Evolutionary conservation across 306 rosid species (phyloP).

Genomic region (Prunus mongolica): DNA sequence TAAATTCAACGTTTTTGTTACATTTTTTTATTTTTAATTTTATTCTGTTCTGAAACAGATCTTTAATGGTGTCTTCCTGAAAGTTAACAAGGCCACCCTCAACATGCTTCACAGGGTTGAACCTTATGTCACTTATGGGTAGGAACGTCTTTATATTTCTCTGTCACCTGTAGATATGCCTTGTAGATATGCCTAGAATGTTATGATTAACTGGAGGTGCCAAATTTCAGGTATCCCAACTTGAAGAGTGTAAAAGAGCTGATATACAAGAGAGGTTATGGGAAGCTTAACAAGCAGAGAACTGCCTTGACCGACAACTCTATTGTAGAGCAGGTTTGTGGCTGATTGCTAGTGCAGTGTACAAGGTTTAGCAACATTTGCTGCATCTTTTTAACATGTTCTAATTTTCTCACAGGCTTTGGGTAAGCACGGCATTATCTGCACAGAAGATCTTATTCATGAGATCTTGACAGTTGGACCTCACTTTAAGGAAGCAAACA

Average conservation of each 20-base stretch:
- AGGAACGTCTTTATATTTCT: background rate
- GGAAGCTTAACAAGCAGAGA: conserved; percentile 72
- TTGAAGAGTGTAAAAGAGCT: conserved; percentile 83
- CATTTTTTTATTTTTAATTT: background rate
- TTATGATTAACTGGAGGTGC: background rate
- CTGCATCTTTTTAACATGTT: conserved; percentile 11
- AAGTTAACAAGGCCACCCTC: conserved; percentile 87
- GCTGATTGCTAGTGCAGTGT: background rate
- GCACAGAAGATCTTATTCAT: conserved; percentile 74
- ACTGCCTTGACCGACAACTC: conserved; percentile 70
- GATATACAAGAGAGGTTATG: conserved; percentile 79
- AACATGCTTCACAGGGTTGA: conserved; percentile 92
- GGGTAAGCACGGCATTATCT: conserved; percentile 68
- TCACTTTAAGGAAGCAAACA: conserved; percentile 86
- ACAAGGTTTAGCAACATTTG: background rate
- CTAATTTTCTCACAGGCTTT: conserved; percentile 41
- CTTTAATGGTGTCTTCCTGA: conserved; percentile 84
- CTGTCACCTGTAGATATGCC: background rate
- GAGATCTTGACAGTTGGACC: conserved; percentile 89
- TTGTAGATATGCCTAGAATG: background rate
- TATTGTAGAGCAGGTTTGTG: conserved; percentile 60
- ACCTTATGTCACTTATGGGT: conserved; percentile 92
- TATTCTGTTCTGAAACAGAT: conserved; percentile 39
- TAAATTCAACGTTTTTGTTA: background rate
- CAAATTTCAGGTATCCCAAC: conserved; percentile 59